A percentile compares a stretch with the other conserved stretches of the same genome.
Evolutionary conservation across 306 rosid genomes (phyloP).

Genomic region (Quercus aquifolioides): DNA sequence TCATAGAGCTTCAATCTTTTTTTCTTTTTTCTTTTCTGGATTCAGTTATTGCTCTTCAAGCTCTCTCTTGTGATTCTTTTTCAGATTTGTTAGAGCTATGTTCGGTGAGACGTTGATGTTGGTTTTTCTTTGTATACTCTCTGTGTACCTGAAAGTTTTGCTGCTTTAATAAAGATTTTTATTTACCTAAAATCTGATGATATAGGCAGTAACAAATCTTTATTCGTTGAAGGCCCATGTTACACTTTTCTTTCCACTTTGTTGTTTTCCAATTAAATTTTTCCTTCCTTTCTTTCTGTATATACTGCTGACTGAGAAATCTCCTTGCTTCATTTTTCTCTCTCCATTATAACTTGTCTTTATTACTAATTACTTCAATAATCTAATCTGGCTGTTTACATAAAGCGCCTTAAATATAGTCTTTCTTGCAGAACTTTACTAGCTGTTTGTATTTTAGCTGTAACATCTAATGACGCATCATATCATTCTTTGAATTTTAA

Average conservation of each 20-base stretch:
- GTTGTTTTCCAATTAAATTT: neutral
- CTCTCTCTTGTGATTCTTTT: too few relatives aligned
- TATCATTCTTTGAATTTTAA: neutral
- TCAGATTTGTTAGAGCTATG: too few relatives aligned
- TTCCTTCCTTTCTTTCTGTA: neutral
- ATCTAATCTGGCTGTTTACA: neutral
- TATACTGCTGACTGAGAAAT: neutral
- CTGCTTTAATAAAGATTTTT: too few relatives aligned
- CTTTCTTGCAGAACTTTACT: neutral
- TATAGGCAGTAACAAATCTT: neutral
- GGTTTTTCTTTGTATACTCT: too few relatives aligned
- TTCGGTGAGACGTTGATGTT: too few relatives aligned
- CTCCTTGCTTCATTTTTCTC: neutral
- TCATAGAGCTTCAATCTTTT: too few relatives aligned
- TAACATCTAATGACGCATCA: slow-evolving; percentile 3
- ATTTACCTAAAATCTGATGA: neutral
- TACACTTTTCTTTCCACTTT: neutral
- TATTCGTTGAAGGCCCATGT: neutral
- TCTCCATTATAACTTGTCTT: neutral
- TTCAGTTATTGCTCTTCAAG: too few relatives aligned
- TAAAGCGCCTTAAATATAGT: neutral
- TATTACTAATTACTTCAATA: neutral
- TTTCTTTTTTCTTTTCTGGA: too few relatives aligned
- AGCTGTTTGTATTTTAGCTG: neutral
- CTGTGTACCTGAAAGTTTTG: too few relatives aligned